phyloP scores from a whole-genome alignment of 345 rosid species.

The Ailanthus altissimus region DNA sequence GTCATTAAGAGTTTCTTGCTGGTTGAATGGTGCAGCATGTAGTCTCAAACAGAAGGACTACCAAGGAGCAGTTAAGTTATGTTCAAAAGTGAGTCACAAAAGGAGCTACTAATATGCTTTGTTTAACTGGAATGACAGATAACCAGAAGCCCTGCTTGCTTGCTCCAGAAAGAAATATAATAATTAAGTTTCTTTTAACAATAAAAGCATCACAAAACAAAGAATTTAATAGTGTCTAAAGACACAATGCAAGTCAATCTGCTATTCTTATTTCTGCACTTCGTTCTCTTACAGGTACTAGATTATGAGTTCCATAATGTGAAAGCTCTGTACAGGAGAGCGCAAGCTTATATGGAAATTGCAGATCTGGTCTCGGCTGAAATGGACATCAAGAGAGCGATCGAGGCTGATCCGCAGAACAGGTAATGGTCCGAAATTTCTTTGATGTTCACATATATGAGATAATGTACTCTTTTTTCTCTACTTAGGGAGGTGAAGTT shows the following conservation, averaged over 20 bases:
- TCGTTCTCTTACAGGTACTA: slow-evolving; percentile 43
- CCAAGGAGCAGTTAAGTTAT: slow-evolving; percentile 46
- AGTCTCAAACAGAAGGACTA: slow-evolving; percentile 51
- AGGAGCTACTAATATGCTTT: not conserved
- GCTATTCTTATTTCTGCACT: slow-evolving; percentile 5
- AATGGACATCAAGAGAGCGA: slow-evolving; percentile 55
- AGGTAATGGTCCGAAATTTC: slow-evolving; percentile 34
- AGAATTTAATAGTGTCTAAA: not conserved
- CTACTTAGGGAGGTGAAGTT: slow-evolving; percentile 50
- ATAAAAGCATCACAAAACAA: not conserved
- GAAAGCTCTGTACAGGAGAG: slow-evolving; percentile 66
- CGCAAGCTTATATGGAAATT: slow-evolving; percentile 55
- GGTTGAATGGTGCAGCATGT: slow-evolving; percentile 67
- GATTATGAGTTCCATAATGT: slow-evolving; percentile 48
- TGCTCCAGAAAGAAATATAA: not conserved
- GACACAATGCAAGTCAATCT: not conserved
- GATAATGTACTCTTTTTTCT: not conserved
- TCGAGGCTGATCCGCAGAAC: slow-evolving; percentile 52
- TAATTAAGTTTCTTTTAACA: not conserved
- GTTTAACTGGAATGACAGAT: not conserved
- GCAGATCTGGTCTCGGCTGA: slow-evolving; percentile 51
- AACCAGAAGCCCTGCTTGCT: not conserved
- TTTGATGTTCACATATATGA: not conserved
- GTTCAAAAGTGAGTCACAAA: slow-evolving; percentile 46
- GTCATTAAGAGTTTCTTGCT: slow-evolving; percentile 51